Conservation (phyloP, 495 filamentous ascomycete species). For the Neurospora sublineolata region DNA sequence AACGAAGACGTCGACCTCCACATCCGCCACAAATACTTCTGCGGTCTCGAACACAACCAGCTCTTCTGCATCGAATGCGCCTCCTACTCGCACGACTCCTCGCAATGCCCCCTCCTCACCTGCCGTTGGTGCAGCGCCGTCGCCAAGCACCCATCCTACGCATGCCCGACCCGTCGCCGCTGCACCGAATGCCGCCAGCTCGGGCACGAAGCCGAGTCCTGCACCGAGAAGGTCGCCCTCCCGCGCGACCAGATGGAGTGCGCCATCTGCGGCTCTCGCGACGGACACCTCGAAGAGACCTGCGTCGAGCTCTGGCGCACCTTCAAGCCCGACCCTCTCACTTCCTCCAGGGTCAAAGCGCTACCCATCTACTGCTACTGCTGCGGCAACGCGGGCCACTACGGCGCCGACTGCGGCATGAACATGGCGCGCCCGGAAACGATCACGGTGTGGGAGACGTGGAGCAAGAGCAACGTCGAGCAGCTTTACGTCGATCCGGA, state of each 20-base stretch:
- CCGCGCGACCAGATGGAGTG: constrained; percentile 24
- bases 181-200: constrained; percentile 30
- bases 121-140: constrained; percentile 26
- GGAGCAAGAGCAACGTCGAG: constrained; percentile 23
- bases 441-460: constrained; percentile 16
- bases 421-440: constrained; percentile 1
- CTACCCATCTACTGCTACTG: constrained; percentile 31
- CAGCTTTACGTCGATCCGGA: constrained; percentile 25
- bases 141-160: constrained; percentile 18
- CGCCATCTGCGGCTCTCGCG: constrained; percentile 21
- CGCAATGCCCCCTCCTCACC: constrained; percentile 18
- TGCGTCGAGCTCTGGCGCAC: constrained; percentile 31
- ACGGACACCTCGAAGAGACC: constrained; percentile 18
- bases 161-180: constrained; percentile 25
- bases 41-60: constrained; percentile 18
- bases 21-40: constrained; percentile 26
- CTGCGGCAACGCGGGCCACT: constrained; percentile 30
- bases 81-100: constrained; percentile 19
- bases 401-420: constrained; percentile 25
- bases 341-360: constrained; percentile 22
- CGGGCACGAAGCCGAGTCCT: constrained; percentile 21
- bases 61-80: constrained; percentile 29
- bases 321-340: constrained; percentile 13
- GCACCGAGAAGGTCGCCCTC: constrained; percentile 25
- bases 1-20: constrained; percentile 14